Evolutionary conservation across 2,329 filamentous ascomycete genomes (phyloP).

Genomic region (Mariannaea sp.): DNA sequence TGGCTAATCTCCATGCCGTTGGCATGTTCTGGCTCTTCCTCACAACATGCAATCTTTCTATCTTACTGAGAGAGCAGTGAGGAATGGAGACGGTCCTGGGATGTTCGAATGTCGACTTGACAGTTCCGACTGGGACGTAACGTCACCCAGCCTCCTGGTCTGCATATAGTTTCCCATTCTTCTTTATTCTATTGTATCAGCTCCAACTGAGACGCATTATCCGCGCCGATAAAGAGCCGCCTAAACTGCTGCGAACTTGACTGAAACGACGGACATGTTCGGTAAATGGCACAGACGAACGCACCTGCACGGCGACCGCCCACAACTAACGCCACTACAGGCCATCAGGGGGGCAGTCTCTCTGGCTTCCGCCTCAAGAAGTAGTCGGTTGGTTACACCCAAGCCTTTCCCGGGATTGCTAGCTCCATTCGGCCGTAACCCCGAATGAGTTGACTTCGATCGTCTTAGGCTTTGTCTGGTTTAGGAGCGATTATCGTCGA

Average conservation of each 20-base stretch:
- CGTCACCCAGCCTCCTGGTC: too few species aligned
- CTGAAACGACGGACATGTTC: not conserved
- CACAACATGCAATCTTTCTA: too few species aligned
- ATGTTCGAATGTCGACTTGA: too few species aligned
- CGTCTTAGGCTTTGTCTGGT: not conserved
- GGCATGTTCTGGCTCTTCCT: too few species aligned
- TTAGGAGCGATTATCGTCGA: constrained; percentile 11
- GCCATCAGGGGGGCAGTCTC: constrained; percentile 1
- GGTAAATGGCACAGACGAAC: not conserved
- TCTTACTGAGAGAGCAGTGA: too few species aligned
- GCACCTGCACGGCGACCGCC: not conserved
- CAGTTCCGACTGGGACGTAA: too few species aligned
- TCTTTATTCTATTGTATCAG: too few species aligned
- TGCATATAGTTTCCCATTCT: too few species aligned
- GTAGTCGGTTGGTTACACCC: constrained; percentile 19
- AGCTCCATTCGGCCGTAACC: constrained; percentile 27
- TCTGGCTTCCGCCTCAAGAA: constrained; percentile 25
- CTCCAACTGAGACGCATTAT: too few species aligned
- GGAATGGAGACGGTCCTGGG: too few species aligned
- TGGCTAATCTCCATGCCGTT: not conserved
- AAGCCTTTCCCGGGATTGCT: constrained; percentile 16
- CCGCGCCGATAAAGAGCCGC: not conserved
- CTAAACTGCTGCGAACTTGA: not conserved
- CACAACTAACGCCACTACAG: constrained; percentile 3
- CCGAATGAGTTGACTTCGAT: constrained; percentile 28